These are phyloP conservation scores for Epichloe uncinata DNA, from an alignment of 2,329 filamentous ascomycete genomes.

Conservation along the genomic window DNA sequence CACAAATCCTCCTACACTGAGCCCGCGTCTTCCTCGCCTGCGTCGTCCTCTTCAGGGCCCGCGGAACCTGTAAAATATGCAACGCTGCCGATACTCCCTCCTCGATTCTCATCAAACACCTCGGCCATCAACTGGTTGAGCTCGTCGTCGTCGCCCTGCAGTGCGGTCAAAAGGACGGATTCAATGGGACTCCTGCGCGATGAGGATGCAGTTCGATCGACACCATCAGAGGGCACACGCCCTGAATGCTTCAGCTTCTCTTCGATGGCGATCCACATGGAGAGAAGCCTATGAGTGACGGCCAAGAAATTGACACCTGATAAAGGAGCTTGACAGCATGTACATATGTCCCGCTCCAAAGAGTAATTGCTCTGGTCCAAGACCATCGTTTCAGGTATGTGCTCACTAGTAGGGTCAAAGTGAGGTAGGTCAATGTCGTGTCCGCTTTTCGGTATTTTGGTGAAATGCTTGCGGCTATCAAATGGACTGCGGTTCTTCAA, in stretches of 20 bases:
- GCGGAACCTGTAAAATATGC: not conserved
- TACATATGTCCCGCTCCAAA: not conserved
- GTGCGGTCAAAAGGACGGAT: not conserved
- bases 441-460: not conserved
- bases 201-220: not conserved
- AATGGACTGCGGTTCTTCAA: not conserved
- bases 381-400: not conserved
- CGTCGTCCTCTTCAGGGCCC: not conserved
- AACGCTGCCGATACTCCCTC: not conserved
- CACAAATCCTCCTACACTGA: not conserved
- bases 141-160: not conserved
- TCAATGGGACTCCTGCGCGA: not conserved
- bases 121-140: not conserved
- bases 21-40: not conserved
- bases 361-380: not conserved
- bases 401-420: not conserved
- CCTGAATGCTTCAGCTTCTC: not conserved
- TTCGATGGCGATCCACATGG: not conserved
- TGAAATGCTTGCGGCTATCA: not conserved
- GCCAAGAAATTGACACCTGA: not conserved
- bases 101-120: not conserved
- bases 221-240: not conserved
- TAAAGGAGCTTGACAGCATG: not conserved
- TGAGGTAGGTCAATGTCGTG: not conserved
- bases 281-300: not conserved